Base-by-base conservation (phyloP, 2,329 filamentous ascomycete species). In the Venturia effusa region DNA sequence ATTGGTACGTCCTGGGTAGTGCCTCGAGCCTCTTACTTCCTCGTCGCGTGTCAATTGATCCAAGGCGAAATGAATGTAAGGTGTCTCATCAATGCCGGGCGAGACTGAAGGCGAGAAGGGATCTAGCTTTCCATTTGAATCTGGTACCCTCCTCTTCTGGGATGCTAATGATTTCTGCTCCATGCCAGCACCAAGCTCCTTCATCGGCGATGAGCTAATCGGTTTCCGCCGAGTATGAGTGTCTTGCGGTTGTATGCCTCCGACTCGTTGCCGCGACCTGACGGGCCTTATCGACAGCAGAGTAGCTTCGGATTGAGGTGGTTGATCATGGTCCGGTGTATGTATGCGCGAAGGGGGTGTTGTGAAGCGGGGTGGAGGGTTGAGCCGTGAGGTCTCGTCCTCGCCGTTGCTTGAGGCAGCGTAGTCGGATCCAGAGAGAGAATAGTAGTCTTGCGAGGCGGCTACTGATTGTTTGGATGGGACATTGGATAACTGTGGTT, bases 11-110 rank as follows among this genome's bases (percentile, higher is more conserved):
- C 24, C 62, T 39, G 63, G 80, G 62, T 83, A 80, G 68, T 82
- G 76, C 63, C 80, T 77, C 64, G 81, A 78, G 11, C 82, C 80
- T 64, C 79, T 76, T 6, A 85, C 80, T 66, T 89, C 85, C 64
- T 87, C 87, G 70, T 89, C 84, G 59, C 88, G 81, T 6, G 91
- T 95, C 68, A 97, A 79, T 67, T 93, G 90, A 67, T 96, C 89
- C 67, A 97, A 85, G 48, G 93, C 92, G 73, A 94, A 95, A 67
- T 88, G 88, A 67, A 97, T 90, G 74, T 92, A 96, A 0, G 91
- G 92, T 10, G 86, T 88, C 71, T 96, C 89, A 70, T 96, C 92
- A 45, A 91, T 79, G 11, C 88, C 90, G 0, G 92, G 92, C 0
- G 90, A 93, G 32, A 37, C 30, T 6, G 64, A 45, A 2, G 81